Evolutionary conservation across 1,284 basidiomycete genomes (phyloP).

Genomic region (Ustilago sp.): DNA sequence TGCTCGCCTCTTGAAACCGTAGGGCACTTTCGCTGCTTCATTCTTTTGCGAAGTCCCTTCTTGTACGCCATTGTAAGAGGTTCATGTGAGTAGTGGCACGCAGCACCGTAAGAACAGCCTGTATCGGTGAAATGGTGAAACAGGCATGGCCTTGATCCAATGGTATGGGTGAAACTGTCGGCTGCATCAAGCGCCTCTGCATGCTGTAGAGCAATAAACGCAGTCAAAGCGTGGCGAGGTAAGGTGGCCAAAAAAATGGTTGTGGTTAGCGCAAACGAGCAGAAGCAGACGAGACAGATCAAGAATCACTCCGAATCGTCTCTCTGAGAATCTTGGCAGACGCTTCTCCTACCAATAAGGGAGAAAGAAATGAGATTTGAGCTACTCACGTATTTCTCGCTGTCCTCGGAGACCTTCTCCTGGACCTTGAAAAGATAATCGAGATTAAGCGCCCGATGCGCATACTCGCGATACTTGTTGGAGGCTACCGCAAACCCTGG

Average conservation of each 20-base stretch:
- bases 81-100: conserved; percentile 35
- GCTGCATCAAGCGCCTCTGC: conserved; percentile 5
- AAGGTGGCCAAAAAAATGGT: neutral
- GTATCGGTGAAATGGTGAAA: conserved; percentile 29
- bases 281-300: neutral
- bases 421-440: conserved; percentile 41
- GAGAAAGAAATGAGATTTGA: neutral
- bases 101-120: conserved; percentile 6
- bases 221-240: neutral
- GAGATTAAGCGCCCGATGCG: conserved; percentile 37
- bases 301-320: neutral
- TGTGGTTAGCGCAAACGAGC: neutral
- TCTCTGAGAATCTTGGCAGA: conserved; percentile 3
- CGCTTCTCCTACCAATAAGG: neutral
- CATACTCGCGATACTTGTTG: conserved; percentile 21
- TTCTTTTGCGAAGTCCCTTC: conserved; percentile 1
- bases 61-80: conserved; percentile 14
- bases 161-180: neutral
- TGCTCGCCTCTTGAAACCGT: conserved; percentile 11
- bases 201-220: conserved; percentile 3
- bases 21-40: conserved; percentile 36
- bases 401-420: neutral
- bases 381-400: conserved; percentile 25
- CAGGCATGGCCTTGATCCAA: conserved; percentile 14
- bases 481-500: conserved; percentile 36